These are phyloP conservation scores for Russula griseocarnosa DNA, from an alignment of 768 basidiomycete genomes.

Conservation along the genomic window DNA sequence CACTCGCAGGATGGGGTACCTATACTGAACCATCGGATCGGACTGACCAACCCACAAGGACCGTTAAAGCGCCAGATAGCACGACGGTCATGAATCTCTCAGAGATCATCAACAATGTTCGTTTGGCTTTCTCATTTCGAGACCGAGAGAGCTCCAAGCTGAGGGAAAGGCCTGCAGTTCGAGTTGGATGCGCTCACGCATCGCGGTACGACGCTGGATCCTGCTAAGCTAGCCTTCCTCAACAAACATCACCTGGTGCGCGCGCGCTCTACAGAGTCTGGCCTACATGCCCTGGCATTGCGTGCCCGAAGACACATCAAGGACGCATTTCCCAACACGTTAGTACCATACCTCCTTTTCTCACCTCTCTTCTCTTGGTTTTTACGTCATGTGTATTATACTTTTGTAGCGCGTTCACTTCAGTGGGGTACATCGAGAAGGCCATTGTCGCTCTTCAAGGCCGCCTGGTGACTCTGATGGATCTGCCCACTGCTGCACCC, in stretches of 20 bases:
- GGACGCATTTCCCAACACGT: conserved; percentile 59
- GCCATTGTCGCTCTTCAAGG: conserved; percentile 47
- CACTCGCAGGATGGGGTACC: conserved; percentile 89
- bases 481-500: conserved; percentile 62
- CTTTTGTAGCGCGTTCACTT: conserved; percentile 10
- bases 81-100: conserved; percentile 57
- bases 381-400: not conserved
- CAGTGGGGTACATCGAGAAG: conserved; percentile 20
- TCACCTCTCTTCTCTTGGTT: not conserved
- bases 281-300: conserved; percentile 50
- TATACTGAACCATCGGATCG: conserved; percentile 37
- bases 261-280: conserved; percentile 47
- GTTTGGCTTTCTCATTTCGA: conserved; percentile 16
- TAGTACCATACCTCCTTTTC: conserved; percentile 14
- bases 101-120: conserved; percentile 62
- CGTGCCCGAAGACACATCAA: conserved; percentile 53
- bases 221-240: conserved; percentile 74
- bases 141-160: not conserved
- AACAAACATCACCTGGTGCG: conserved; percentile 82
- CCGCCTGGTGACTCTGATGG: conserved; percentile 64
- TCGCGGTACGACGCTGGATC: conserved; percentile 77
- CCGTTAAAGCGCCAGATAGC: conserved; percentile 53
- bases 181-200: conserved; percentile 74
- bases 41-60: conserved; percentile 30
- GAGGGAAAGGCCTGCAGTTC: conserved; percentile 49